Conservation (phyloP, 2,329 filamentous ascomycete species). For the Meredithiella fracta region DNA sequence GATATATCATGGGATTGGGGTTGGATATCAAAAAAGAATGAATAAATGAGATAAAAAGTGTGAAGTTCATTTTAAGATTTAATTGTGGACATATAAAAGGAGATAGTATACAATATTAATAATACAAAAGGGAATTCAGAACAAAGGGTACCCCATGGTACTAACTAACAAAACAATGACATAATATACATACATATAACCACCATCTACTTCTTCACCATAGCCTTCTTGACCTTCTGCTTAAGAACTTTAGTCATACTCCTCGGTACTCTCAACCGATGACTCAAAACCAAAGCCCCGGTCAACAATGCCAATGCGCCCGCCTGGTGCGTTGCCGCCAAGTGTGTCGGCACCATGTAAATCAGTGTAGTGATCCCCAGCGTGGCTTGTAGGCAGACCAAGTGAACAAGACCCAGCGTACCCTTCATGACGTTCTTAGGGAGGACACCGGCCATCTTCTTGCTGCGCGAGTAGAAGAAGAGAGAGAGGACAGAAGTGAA, state of each 20-base stretch:
- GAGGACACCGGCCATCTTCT: slow-evolving; percentile 39
- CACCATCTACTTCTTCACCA: slow-evolving; percentile 9
- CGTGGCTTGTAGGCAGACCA: slow-evolving; percentile 64
- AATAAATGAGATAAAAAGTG: not conserved
- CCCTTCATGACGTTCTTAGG: slow-evolving; percentile 50
- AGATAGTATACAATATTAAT: not conserved
- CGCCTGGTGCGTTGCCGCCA: slow-evolving; percentile 86
- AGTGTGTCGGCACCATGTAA: slow-evolving; percentile 77
- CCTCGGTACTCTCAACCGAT: slow-evolving; percentile 57
- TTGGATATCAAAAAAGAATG: slow-evolving; percentile 11
- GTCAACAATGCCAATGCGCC: slow-evolving; percentile 74
- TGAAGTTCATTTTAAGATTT: not conserved
- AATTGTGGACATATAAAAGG: not conserved
- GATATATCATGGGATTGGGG: slow-evolving; percentile 10
- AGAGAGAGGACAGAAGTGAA: slow-evolving; percentile 67
- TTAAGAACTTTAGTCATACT: slow-evolving; percentile 44
- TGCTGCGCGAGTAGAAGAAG: slow-evolving; percentile 62
- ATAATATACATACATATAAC: slow-evolving; percentile 5
- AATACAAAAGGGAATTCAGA: not conserved
- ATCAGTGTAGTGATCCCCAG: slow-evolving; percentile 83
- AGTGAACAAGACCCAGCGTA: slow-evolving; percentile 63
- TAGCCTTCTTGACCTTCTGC: slow-evolving; percentile 24
- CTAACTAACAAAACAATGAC: not conserved
- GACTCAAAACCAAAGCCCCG: slow-evolving; percentile 63
- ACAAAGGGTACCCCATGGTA: not conserved